phyloP scores from a whole-genome alignment of 1,284 basidiomycete genomes.

The Hymenochaete sp. region DNA sequence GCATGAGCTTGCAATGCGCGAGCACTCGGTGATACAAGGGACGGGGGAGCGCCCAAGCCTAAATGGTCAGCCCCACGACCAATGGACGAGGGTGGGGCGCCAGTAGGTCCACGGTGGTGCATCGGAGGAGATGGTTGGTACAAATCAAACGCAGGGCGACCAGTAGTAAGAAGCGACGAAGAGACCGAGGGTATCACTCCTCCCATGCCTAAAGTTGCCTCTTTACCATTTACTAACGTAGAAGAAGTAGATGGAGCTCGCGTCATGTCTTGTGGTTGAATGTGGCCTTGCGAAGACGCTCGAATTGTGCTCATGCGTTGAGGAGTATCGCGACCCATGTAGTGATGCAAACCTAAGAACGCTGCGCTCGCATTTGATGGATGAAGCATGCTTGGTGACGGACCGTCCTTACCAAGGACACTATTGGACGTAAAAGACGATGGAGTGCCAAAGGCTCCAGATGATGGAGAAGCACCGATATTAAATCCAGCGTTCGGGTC shows the following conservation, averaged over 20 bases:
- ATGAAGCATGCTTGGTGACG: conserved; percentile 36
- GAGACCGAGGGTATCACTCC: conserved; percentile 25
- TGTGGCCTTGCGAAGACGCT: conserved; percentile 15
- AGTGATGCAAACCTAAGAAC: conserved; percentile 59
- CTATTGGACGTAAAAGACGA: conserved; percentile 39
- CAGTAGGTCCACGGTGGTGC: not conserved
- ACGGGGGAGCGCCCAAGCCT: conserved; percentile 24
- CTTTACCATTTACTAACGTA: too few species aligned
- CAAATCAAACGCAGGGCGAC: conserved; percentile 4
- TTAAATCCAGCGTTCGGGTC: conserved; percentile 4
- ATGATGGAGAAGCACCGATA: conserved; percentile 7
- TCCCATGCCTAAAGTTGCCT: too few species aligned
- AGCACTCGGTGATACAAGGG: conserved; percentile 51
- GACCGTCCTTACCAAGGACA: too few species aligned
- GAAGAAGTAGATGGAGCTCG: conserved; percentile 20
- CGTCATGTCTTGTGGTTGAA: conserved; percentile 3
- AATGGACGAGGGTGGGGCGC: conserved; percentile 2
- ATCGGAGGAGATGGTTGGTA: conserved; percentile 1
- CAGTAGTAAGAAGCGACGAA: conserved; percentile 21
- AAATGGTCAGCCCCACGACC: not conserved
- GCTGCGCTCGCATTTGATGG: conserved; percentile 71
- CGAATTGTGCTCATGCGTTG: conserved; percentile 4
- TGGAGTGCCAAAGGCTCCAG: conserved; percentile 4
- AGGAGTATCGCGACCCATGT: conserved; percentile 28
- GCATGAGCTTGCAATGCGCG: conserved; percentile 70